phyloP scores from a whole-genome alignment of 257 asterid species.

The Cordia subcordata region DNA sequence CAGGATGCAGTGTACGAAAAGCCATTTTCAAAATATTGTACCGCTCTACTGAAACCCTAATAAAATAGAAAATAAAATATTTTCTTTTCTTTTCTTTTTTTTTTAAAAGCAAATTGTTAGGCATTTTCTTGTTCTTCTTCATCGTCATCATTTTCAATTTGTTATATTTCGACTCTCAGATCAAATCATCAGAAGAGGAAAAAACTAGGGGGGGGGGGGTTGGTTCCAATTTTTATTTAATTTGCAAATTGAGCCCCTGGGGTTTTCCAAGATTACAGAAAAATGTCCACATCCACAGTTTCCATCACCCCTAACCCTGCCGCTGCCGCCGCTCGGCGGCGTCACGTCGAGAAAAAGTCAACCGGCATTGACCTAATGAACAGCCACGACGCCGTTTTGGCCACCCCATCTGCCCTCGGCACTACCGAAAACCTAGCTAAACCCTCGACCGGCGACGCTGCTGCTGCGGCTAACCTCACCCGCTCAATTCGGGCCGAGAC shows the following conservation, averaged over 20 bases:
- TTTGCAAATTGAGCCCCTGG: background rate
- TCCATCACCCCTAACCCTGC: constrained; percentile 67
- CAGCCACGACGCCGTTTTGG: constrained; percentile 18
- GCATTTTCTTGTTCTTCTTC: too few species aligned
- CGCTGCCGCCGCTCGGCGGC: constrained; percentile 55
- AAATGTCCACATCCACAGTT: constrained; percentile 81
- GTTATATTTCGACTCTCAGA: too few species aligned
- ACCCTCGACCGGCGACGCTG: constrained; percentile 15
- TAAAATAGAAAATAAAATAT: too few species aligned
- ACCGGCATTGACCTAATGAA: constrained; percentile 29
- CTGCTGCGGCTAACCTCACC: constrained; percentile 6
- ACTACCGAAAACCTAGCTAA: constrained; percentile 12
- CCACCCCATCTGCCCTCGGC: constrained; percentile 24
- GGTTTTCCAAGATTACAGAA: background rate
- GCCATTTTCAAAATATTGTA: too few species aligned
- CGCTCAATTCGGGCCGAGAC: constrained; percentile 9
- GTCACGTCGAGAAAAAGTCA: constrained; percentile 38
- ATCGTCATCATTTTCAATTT: too few species aligned
- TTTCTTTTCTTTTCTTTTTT: too few species aligned
- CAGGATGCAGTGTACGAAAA: too few species aligned
- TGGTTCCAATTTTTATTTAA: background rate
- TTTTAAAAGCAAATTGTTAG: too few species aligned
- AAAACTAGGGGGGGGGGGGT: too few species aligned
- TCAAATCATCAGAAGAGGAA: too few species aligned
- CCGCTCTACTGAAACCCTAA: too few species aligned